Conservation (phyloP, 1,284 basidiomycete species). For the Melampsora larici-populina region DNA sequence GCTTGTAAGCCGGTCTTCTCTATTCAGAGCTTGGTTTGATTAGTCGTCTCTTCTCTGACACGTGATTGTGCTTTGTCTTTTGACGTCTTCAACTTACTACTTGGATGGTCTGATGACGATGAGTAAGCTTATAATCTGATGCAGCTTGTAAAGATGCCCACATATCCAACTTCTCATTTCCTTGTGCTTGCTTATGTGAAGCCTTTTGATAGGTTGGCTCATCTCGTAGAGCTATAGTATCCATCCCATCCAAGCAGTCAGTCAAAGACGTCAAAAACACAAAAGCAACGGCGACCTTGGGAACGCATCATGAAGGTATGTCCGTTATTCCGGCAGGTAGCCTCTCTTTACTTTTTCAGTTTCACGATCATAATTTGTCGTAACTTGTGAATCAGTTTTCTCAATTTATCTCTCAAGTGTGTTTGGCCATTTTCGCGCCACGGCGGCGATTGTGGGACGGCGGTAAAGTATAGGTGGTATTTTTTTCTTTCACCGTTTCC, state of each 20-base stretch:
- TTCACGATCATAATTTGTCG: too few relatives aligned
- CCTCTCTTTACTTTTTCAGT: too few relatives aligned
- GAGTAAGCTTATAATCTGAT: slow-evolving; percentile 69
- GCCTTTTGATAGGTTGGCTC: slow-evolving; percentile 82
- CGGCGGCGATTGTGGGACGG: too few relatives aligned
- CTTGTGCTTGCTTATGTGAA: slow-evolving; percentile 75
- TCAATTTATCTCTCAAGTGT: too few relatives aligned
- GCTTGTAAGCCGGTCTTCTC: slow-evolving; percentile 59
- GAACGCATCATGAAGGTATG: too few relatives aligned
- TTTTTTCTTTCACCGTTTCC: too few relatives aligned
- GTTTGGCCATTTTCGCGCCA: too few relatives aligned
- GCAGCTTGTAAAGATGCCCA: slow-evolving; percentile 79
- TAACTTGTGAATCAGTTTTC: too few relatives aligned
- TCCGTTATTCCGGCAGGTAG: too few relatives aligned
- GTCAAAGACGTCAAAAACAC: not conserved
- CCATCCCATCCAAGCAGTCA: not conserved
- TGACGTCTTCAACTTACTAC: not conserved
- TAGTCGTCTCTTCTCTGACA: slow-evolving; percentile 32
- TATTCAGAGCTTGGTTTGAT: slow-evolving; percentile 6
- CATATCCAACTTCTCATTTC: slow-evolving; percentile 72
- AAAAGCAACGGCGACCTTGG: too few relatives aligned
- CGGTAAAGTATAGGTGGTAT: too few relatives aligned
- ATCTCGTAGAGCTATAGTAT: slow-evolving; percentile 68
- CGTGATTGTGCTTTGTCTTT: not conserved
- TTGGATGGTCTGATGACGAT: not conserved